Evolutionary conservation across 2,329 filamentous ascomycete species (phyloP).

Genomic region (Alternaria arborescens): DNA sequence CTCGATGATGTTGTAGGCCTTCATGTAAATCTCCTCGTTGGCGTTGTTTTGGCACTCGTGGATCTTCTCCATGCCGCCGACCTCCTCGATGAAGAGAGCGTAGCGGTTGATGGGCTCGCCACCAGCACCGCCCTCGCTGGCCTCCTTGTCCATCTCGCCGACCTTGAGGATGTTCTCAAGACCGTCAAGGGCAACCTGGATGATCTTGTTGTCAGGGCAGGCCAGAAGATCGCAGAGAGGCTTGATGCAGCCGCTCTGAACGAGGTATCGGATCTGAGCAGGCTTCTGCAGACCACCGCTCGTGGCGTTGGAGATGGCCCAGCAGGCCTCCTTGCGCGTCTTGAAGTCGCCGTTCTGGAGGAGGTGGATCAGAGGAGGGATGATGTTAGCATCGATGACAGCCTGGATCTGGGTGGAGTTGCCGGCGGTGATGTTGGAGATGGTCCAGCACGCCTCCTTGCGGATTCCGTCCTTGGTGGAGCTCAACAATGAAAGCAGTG

Average conservation of each 20-base stretch:
- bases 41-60: conserved; percentile 99
- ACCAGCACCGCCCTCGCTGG: conserved; percentile 66
- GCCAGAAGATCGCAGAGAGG: conserved; percentile 92
- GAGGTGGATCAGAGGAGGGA: conserved; percentile 93
- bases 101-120: conserved; percentile 89
- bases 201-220: conserved; percentile 99
- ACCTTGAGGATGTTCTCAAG: conserved; percentile 99
- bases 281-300: conserved; percentile 98
- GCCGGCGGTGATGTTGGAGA: conserved; percentile 97
- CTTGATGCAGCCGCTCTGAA: conserved; percentile 93
- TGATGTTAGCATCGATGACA: conserved; percentile 96
- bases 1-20: conserved; percentile 99
- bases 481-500: conserved; percentile 90
- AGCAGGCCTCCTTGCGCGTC: conserved; percentile 98
- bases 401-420: conserved; percentile 98
- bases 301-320: conserved; percentile 98
- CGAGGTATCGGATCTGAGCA: conserved; percentile 96
- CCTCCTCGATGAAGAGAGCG: conserved; percentile 97
- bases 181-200: conserved; percentile 96
- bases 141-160: conserved; percentile 96
- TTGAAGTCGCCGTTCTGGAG: conserved; percentile 97
- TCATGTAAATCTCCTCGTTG: conserved; percentile 99
- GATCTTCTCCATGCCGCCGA: conserved; percentile 99
- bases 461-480: conserved; percentile 98
- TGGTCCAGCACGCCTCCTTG: conserved; percentile 99